Conservation (phyloP, 805 yeast genomes). For the Maudiozyma pseudohumilis region DNA sequence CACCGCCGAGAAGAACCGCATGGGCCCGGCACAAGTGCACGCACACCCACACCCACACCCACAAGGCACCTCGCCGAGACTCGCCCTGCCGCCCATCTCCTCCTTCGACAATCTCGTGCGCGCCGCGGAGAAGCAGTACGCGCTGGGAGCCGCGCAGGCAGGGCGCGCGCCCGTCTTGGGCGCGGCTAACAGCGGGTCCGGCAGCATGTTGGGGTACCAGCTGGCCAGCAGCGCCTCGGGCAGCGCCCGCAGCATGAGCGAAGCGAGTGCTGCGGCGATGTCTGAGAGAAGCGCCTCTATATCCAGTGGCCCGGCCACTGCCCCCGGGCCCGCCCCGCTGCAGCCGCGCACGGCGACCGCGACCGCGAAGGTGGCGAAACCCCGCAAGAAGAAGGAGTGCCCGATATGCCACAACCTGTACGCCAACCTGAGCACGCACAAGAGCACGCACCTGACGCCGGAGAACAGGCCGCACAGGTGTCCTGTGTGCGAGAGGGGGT, state of each 20-base stretch:
- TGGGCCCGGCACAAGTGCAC: background rate
- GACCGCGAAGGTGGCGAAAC: slow-evolving; percentile 32
- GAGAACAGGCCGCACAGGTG: slow-evolving; percentile 71
- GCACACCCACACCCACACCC: background rate
- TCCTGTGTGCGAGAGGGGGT: slow-evolving; percentile 69
- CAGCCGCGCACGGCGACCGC: no score
- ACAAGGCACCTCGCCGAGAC: background rate
- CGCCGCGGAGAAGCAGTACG: slow-evolving; percentile 22
- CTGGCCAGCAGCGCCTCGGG: no score
- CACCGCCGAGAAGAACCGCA: slow-evolving; percentile 4
- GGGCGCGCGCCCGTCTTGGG: no score
- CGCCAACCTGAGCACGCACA: slow-evolving; percentile 76
- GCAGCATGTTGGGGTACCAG: no score
- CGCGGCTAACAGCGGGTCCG: no score
- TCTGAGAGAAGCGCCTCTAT: no score
- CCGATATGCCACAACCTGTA: slow-evolving; percentile 59
- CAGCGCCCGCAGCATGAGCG: no score
- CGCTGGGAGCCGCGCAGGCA: no score
- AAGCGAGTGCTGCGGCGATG: no score
- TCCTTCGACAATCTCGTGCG: slow-evolving; percentile 24
- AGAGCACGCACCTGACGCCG: slow-evolving; percentile 65
- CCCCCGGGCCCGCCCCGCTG: no score
- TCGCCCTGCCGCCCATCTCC: slow-evolving; percentile 23
- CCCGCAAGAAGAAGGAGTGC: slow-evolving; percentile 61
- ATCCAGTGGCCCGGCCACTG: no score